These are phyloP conservation scores for Eucalyptus cladocalyx DNA, from an alignment of 345 rosid species.

Conservation along the genomic window DNA sequence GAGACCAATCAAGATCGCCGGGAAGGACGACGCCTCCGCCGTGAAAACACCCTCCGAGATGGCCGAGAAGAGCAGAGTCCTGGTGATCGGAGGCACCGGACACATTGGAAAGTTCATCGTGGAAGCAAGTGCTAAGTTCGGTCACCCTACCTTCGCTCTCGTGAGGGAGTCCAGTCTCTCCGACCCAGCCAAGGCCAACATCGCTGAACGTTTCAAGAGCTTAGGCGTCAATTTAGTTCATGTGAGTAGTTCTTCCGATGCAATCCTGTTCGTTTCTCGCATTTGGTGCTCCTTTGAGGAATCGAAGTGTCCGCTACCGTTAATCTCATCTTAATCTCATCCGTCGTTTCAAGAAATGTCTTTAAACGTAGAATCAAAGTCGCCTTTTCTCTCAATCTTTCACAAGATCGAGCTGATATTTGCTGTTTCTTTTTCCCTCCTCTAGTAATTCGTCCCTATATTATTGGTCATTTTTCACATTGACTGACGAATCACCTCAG, in stretches of 20 bases:
- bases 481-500: neutral
- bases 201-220: neutral
- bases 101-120: constrained; percentile 1
- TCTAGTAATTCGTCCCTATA: too few relatives aligned
- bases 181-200: neutral
- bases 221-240: neutral
- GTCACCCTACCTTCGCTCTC: neutral
- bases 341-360: neutral
- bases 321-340: neutral
- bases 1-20: neutral
- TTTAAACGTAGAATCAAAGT: neutral
- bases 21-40: too few relatives aligned
- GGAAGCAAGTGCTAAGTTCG: neutral
- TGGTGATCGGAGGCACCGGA: neutral
- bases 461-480: too few relatives aligned
- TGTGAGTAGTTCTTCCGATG: neutral
- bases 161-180: neutral
- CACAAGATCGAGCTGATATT: neutral
- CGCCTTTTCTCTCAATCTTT: neutral
- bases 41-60: too few relatives aligned
- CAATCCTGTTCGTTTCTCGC: neutral
- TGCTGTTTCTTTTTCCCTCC: neutral
- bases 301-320: neutral
- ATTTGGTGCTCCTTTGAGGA: neutral
- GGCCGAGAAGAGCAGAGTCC: too few relatives aligned